A percentile compares a stretch with the other conserved stretches of the same genome.
These are phyloP conservation scores for Aspergillus proliferans DNA, from an alignment of 2,329 filamentous ascomycete genomes.

Conservation along the genomic window DNA sequence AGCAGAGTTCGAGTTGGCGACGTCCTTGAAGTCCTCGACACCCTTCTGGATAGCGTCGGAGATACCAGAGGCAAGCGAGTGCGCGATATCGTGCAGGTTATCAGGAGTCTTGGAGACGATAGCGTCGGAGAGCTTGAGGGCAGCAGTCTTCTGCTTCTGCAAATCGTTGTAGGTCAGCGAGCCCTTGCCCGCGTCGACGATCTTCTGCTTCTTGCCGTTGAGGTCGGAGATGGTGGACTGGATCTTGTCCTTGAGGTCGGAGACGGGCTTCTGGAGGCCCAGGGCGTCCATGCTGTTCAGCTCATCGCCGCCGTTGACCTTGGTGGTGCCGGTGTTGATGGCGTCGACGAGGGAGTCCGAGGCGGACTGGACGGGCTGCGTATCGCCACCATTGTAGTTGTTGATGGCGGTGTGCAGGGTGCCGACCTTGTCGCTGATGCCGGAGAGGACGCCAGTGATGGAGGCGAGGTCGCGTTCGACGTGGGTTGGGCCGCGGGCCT, in stretches of 20 bases:
- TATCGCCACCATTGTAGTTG: conserved; percentile 19
- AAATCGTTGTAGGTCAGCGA: conserved; percentile 17
- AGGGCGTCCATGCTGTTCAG: conserved; percentile 23
- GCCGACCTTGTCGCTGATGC: conserved; percentile 14
- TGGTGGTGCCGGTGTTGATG: conserved; percentile 21
- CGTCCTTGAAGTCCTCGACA: conserved; percentile 19
- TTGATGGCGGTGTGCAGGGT: conserved; percentile 18
- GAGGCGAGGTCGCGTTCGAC: conserved; percentile 13
- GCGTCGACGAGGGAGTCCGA: conserved; percentile 15
- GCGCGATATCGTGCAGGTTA: conserved; percentile 17
- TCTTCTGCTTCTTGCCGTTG: conserved; percentile 20
- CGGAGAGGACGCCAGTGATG: conserved; percentile 13
- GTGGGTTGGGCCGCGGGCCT: conserved; percentile 6
- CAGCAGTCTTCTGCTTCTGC: conserved; percentile 20
- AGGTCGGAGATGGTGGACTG: conserved; percentile 17
- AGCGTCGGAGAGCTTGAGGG: conserved; percentile 19
- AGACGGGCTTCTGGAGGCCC: conserved; percentile 19
- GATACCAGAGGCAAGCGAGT: conserved; percentile 22
- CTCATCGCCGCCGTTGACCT: conserved; percentile 14
- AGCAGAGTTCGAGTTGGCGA: conserved; percentile 4
- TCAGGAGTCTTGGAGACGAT: conserved; percentile 27
- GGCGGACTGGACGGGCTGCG: conserved; percentile 15
- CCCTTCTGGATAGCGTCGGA: conserved; percentile 27
- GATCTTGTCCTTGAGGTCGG: conserved; percentile 21
- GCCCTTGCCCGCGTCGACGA: conserved; percentile 20